Evolutionary conservation across 495 filamentous ascomycete genomes (phyloP).

Genomic region (Annulohypoxylon moriforme): DNA sequence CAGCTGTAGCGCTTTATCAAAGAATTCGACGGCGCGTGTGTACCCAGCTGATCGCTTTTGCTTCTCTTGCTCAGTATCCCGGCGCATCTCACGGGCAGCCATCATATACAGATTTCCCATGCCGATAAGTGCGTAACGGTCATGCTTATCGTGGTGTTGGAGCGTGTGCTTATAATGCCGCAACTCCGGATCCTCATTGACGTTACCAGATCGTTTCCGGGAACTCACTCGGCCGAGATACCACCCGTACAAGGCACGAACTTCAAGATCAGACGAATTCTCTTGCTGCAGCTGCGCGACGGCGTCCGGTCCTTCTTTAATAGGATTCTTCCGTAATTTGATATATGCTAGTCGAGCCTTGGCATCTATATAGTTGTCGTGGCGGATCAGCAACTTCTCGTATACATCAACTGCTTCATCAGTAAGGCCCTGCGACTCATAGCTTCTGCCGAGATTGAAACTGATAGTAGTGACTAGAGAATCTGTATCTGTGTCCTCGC

Average conservation of each 20-base stretch:
- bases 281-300: slow-evolving; percentile 84
- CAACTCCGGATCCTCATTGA: slow-evolving; percentile 90
- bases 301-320: slow-evolving; percentile 84
- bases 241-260: slow-evolving; percentile 93
- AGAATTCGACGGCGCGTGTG: slow-evolving; percentile 93
- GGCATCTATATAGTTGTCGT: slow-evolving; percentile 92
- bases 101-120: slow-evolving; percentile 95
- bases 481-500: slow-evolving; percentile 80
- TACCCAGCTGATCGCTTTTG: slow-evolving; percentile 89
- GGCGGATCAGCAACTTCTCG: slow-evolving; percentile 81
- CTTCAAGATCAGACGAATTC: slow-evolving; percentile 84
- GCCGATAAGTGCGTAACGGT: slow-evolving; percentile 90
- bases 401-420: slow-evolving; percentile 90
- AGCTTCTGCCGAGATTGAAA: slow-evolving; percentile 96
- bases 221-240: slow-evolving; percentile 80
- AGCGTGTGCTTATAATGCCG: slow-evolving; percentile 96
- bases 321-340: slow-evolving; percentile 81
- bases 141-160: slow-evolving; percentile 94
- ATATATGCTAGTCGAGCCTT: slow-evolving; percentile 89
- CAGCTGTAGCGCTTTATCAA: slow-evolving; percentile 93
- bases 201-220: slow-evolving; percentile 80
- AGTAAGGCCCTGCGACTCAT: slow-evolving; percentile 82
- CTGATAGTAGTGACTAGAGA: slow-evolving; percentile 92
- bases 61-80: slow-evolving; percentile 87
- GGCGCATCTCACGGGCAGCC: slow-evolving; percentile 90